Evolutionary conservation across 73 alveolate genomes (phyloP).

Genomic region (Uronychia binucleata): DNA sequence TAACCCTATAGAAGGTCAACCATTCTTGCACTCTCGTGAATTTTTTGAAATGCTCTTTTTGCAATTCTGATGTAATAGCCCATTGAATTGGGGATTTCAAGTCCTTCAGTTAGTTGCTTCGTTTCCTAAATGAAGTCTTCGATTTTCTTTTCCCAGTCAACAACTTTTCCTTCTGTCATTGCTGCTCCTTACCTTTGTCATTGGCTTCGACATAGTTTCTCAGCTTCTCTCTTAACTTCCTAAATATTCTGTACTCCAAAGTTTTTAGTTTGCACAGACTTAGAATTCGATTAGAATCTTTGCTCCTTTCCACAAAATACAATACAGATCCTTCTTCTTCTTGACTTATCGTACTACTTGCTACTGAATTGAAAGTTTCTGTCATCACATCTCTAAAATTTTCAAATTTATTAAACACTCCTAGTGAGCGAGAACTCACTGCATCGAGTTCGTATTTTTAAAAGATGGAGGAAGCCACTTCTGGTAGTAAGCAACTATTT

Average conservation of each 20-base stretch:
- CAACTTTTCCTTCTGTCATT: neutral
- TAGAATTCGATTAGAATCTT: constrained; percentile 44
- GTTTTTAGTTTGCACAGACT: constrained; percentile 87
- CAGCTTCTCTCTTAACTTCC: constrained; percentile 93
- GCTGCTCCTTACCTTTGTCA: too few species aligned
- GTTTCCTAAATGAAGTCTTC: constrained; percentile 3
- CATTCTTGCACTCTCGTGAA: neutral
- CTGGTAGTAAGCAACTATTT: constrained; percentile 67
- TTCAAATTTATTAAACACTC: constrained; percentile 67
- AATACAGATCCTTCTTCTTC: constrained; percentile 95
- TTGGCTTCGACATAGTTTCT: constrained; percentile 19
- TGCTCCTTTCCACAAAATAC: constrained; percentile 58
- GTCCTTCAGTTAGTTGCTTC: neutral
- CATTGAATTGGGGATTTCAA: neutral
- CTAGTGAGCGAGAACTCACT: constrained; percentile 71
- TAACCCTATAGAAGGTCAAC: neutral
- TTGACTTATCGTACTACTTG: constrained; percentile 71
- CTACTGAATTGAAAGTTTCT: constrained; percentile 64
- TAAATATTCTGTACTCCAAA: constrained; percentile 89
- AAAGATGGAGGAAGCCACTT: constrained; percentile 62
- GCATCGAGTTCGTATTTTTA: constrained; percentile 72
- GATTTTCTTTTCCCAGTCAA: neutral
- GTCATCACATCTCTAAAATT: constrained; percentile 62
- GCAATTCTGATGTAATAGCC: constrained; percentile 4
- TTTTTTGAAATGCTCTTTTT: neutral